Base-by-base conservation (phyloP, 495 filamentous ascomycete species). In the Aspergillus olivimuriae region DNA sequence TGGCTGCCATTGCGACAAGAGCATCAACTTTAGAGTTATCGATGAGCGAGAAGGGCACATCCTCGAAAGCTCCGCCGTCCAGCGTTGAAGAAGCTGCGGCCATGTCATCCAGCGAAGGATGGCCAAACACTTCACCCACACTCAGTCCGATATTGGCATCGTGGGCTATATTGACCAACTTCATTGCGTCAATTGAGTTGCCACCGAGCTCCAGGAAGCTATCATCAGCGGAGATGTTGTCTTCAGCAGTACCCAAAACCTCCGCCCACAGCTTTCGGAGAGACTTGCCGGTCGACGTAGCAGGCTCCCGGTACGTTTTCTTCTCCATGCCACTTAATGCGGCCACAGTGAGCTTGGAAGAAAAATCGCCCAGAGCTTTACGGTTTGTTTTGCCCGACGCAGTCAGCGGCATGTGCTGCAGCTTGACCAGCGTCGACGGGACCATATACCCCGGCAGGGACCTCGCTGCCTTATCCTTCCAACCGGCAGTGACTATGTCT, bases 161-260 rank as follows among this genome's bases (percentile, higher is more conserved):
- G 17, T 48, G 22, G 6, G 26, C 33, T 21, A 43, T 5, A 20
- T 37, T 38, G n/a, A 43, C 55, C 17, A 61, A 31, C 34, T 48
- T 48, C 65, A 81, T 78, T n/a, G 75, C 76, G 6, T 60, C 63
- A 35, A 81, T 73, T 4, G 74, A 79, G 51, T 81, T 75, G 17
- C 55, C 55, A 2, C 78, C 77, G 15, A 75, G 64, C 15, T 59
- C 36, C 52, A 80, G 70, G 56, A 81, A 81, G 50, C 61, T 71
- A 48, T 78, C 73, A 22, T 70, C 61, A 4, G 68, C 56, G 3
- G 62, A 58, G 17, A 69, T 58, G 0, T 44, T 21, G 11, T 52
- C 50, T 6, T 50, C 22, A 11, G 42, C 16, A 0, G 64, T 16
- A 22, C 60, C 56, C 9, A 76, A 58, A 2, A 66, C 65, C 16